These are phyloP conservation scores for Delonix regia DNA, from an alignment of 306 rosid species.

Conservation along the genomic window DNA sequence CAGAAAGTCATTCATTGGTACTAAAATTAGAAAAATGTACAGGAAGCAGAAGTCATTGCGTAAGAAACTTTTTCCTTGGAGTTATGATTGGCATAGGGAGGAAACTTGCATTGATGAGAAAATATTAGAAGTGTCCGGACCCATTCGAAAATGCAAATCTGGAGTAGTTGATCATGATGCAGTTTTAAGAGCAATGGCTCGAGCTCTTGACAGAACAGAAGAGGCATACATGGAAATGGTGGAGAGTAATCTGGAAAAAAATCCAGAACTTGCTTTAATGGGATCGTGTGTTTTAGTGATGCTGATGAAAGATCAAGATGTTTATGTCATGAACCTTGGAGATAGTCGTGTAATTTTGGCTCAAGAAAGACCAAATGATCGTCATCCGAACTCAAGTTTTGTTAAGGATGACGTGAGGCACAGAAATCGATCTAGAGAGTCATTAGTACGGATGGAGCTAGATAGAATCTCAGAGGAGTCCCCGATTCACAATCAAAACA, in stretches of 20 bases:
- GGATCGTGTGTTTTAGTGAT: conserved; percentile 76
- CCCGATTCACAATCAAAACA: conserved; percentile 60
- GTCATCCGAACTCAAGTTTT: conserved; percentile 54
- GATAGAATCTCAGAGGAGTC: conserved; percentile 77
- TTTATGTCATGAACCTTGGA: conserved; percentile 74
- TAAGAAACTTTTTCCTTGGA: conserved; percentile 70
- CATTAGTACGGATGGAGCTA: conserved; percentile 65
- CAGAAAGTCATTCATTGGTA: conserved; percentile 47
- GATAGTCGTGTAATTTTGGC: conserved; percentile 71
- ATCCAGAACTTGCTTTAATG: conserved; percentile 74
- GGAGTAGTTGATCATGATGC: conserved; percentile 58
- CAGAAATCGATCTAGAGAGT: conserved; percentile 65
- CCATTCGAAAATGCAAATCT: conserved; percentile 63
- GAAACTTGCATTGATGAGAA: conserved; percentile 47
- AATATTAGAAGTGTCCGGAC: conserved; percentile 49
- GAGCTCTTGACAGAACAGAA: conserved; percentile 67
- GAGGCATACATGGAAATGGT: conserved; percentile 67
- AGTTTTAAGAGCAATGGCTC: conserved; percentile 69
- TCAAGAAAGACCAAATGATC: conserved; percentile 66
- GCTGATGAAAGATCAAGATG: conserved; percentile 81
- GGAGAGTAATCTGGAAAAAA: conserved; percentile 59
- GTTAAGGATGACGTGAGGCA: conserved; percentile 58
- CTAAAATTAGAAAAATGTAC: conserved; percentile 61
- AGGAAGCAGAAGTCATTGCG: conserved; percentile 59
- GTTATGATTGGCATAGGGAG: conserved; percentile 72